A percentile compares a stretch with the other conserved stretches of the same genome.
These are phyloP conservation scores for Parascedosporium putredinis DNA, from an alignment of 2,329 filamentous ascomycete genomes.

Conservation along the genomic window DNA sequence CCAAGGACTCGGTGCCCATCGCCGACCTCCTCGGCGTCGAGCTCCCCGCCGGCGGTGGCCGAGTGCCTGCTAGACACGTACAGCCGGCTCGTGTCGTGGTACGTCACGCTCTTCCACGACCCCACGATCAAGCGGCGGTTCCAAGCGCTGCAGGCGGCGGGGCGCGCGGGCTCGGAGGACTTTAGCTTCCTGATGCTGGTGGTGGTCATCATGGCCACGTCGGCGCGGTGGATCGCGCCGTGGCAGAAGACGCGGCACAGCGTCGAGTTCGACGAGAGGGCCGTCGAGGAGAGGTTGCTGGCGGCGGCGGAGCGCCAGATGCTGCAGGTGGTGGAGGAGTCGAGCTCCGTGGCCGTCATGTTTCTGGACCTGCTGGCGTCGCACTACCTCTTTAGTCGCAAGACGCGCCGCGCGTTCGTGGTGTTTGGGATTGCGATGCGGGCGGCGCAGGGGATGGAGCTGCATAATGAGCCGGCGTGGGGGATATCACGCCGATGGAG, in stretches of 20 bases:
- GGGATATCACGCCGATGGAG: not conserved
- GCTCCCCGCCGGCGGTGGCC: not conserved
- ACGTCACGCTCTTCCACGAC: constrained; percentile 1
- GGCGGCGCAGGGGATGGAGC: not conserved
- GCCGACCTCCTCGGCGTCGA: not conserved
- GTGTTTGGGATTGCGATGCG: not conserved
- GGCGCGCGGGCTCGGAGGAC: not conserved
- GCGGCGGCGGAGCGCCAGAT: not conserved
- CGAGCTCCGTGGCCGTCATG: not conserved
- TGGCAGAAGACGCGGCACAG: not conserved
- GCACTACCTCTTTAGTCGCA: not conserved
- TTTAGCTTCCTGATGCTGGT: not conserved
- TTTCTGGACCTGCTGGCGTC: not conserved
- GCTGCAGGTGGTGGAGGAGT: not conserved
- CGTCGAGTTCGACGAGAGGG: not conserved
- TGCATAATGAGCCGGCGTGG: not conserved
- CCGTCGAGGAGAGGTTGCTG: not conserved
- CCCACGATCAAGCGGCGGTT: not conserved
- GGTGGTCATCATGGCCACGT: not conserved
- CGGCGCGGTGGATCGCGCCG: not conserved
- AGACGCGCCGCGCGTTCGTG: not conserved
- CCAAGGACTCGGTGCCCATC: not conserved
- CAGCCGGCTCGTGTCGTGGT: not conserved
- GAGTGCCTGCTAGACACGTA: constrained; percentile 2
- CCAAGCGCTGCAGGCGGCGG: not conserved